Evolutionary conservation across 352 stramenopile species (phyloP), one percentile per base, ranked within the genome.

Genomic region (Pythium brassicae): DNA sequence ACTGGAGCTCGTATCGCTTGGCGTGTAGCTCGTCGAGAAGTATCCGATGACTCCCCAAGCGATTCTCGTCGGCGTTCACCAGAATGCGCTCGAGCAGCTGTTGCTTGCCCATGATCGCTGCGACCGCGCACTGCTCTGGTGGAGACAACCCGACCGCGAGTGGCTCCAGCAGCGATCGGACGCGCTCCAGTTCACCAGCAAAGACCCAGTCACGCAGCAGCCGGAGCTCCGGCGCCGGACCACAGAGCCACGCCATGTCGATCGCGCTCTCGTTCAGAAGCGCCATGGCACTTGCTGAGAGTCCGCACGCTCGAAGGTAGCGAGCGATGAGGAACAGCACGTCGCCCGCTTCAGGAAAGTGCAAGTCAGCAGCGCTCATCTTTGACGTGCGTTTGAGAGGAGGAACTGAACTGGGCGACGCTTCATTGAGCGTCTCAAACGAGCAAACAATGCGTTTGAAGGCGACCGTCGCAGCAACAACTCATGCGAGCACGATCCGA

Each of bases 161-260:
- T 15, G 81, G 76, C 32, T 49, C 32, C 4, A 91, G 53, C 15
- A 87, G 50, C 15, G 66, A 58, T n/a, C 53, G 53, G 39, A 76
- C 74, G 49, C 59, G 61, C 0, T 25, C 5, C 32, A 82, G 72
- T 22, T 88, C 65, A 22, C 81, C 76, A 4, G 58, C 44, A 26
- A 88, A 77, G 53, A 89, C 45, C 69, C 68, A 84, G 22, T 74
- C 68, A 15, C 81, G 74, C 46, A 92, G 66, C 51, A 82, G 25
- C 0, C 63, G 61, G 29, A 89, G 32, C 45, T 86, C 78, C 4
- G 43, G 50, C 7, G 68, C 84, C 32, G 61, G 45, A 0, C 82
- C 77, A 25, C 73, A 83, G 51, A 89, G 70, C 74, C 76, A 92
- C 14, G 62, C 55, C 5, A 66, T 62, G 64, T 92, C 77, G 5